Evolutionary conservation across 306 rosid species (phyloP), one percentile per base, ranked within the genome.

Genomic region (Oemleria cerasiformis): DNA sequence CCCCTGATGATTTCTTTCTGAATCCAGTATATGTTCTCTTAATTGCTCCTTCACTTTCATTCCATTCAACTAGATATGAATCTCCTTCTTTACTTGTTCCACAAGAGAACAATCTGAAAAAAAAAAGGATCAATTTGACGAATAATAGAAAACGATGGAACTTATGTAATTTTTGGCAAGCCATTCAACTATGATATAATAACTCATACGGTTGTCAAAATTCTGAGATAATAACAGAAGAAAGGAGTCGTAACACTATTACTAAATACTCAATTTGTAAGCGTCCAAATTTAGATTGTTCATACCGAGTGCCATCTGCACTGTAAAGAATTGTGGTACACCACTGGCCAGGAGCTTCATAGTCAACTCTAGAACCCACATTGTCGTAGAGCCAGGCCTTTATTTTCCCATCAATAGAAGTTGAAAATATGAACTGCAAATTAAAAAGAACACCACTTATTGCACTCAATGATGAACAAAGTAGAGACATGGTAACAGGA

Each of bases 71-170:
- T 53, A 92, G 89, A 76, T 63, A 83, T 5, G 96, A 86, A 38
- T 92, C 98, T 69, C 96, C 98, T 41, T 89, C 96, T 83, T 83
- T 89, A 80, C 94, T 92, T 44, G 98, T 92, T 77, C 98, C 98
- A 53, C 98, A 92, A 66, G 98, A 92, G 82, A 92, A 89, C 85
- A 92, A 76, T 73, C 98, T 92, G 79, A 20, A 54, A 63, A 79
- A 59, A 25, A 71, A 11, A 56, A 55, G 43, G 16, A 72, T 16
- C 20, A 50, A 49, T 17, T 19, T 17, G 4, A 19, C 3, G 21
- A 44, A 9, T 15, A 36, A 61, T 61, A 15, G 13, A 23, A 38
- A 16, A 15, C 4, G 23, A 38, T 16, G 45, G 65, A 36, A 38
- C 44, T 38, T 4, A 5, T 12, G 15, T 59, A 59, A 69, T 23